Percentiles rank a stretch among this genome's conserved stretches.
Evolutionary conservation across 2,329 filamentous ascomycete species (phyloP).

Genomic region (Immersiporthe knoxdaviesiana): DNA sequence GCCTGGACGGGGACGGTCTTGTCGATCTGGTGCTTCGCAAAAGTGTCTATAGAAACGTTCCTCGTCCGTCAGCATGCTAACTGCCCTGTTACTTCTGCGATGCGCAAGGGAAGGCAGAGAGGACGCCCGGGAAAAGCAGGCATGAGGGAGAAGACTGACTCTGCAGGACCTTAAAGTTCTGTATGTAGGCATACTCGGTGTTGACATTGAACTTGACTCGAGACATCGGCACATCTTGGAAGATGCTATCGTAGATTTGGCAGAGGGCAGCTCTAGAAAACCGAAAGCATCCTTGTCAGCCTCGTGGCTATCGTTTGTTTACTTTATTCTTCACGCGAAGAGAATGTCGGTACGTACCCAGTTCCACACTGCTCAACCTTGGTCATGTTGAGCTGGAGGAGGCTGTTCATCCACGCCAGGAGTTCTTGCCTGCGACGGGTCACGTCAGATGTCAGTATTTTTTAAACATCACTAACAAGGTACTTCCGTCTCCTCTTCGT

Average conservation of each 20-base stretch:
- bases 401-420: conserved; percentile 94
- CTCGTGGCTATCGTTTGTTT: conserved; percentile 23
- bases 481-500: not conserved
- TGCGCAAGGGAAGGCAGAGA: conserved; percentile 19
- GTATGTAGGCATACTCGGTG: conserved; percentile 93
- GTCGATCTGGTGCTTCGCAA: conserved; percentile 85
- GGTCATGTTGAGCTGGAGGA: conserved; percentile 95
- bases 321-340: not conserved
- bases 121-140: no score
- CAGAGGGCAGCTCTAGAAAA: conserved; percentile 81
- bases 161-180: conserved; percentile 98
- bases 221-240: conserved; percentile 90
- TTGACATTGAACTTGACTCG: conserved; percentile 98
- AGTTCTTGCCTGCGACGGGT: conserved; percentile 80
- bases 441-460: conserved; percentile 17
- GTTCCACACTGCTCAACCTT: conserved; percentile 99
- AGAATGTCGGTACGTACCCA: conserved; percentile 65
- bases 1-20: conserved; percentile 86
- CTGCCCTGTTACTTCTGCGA: not conserved
- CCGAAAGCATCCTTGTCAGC: not conserved
- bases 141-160: conserved; percentile 60
- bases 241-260: conserved; percentile 98
- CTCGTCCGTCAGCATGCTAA: conserved; percentile 4
- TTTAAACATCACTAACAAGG: not conserved
- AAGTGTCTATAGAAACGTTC: conserved; percentile 64